Base-by-base conservation (phyloP, 345 rosid species). In the Syzygium grande region DNA sequence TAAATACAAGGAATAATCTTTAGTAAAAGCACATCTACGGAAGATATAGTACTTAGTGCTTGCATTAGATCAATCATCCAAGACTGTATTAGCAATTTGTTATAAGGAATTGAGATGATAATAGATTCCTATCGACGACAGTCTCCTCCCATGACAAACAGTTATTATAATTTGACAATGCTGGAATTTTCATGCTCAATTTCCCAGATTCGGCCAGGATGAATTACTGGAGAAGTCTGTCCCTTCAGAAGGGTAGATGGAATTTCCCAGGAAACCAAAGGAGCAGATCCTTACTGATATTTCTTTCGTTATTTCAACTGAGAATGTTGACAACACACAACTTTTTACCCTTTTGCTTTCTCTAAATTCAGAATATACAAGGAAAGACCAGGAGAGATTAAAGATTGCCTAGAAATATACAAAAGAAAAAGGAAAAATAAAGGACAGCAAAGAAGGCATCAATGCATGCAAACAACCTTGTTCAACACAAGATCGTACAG, bases 11-110 rank as follows among this genome's bases (percentile, higher is more conserved):
- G 7, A 73, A 34, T 19, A 30, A 30, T 61, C 73, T n/a, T 61
- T 30, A 15, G 43, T 16, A 30, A 30, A 65, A 65, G 78, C 1
- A 29, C 22, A 16, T 65, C 0, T 0, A 2, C 0, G 1, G 11
- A 30, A 30, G 19, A 65, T 17, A 34, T 68, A 7, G 0, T 34
- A 17, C 41, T 38, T 38, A 34, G 7, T 0, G 4, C 43, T 34
- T 73, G 0, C 80, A 73, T 34, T 34, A 65, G 12, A 19, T 38
- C 80, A 34, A 17, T 13, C 27, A 38, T 34, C 27, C 14, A 38
- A 38, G 14, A 73, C 15, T 59, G 15, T 3, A 59, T 12, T 21
- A 0, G 80, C 80, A 73, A 73, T 38, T 38, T 23, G 17, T 73
- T 19, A 34, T 9, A 73, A 73, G 15, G 46, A 65, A 30, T 68